Evolutionary conservation across 371 early-diverging fungal genomes (phyloP).

Genomic region (Mucor piriformis): DNA sequence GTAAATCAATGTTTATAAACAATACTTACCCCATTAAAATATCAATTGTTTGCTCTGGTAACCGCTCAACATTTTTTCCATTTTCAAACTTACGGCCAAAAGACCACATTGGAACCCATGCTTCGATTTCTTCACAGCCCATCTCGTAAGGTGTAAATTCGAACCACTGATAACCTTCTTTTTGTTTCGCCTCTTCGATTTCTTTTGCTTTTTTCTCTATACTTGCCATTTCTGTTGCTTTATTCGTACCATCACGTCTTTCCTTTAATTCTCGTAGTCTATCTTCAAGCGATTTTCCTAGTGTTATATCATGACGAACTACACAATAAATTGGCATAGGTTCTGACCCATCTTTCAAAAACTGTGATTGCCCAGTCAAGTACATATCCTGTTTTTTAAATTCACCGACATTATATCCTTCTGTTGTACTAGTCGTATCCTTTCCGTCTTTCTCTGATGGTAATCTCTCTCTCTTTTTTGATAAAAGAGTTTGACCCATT

Average conservation of each 20-base stretch:
- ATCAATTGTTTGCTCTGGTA: slow-evolving; percentile 67
- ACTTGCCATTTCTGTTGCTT: slow-evolving; percentile 2
- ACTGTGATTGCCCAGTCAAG: slow-evolving; percentile 40
- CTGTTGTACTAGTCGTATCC: slow-evolving; percentile 2
- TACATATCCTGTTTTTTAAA: slow-evolving; percentile 2
- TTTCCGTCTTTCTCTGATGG: neutral
- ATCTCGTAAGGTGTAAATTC: slow-evolving; percentile 77
- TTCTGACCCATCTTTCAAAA: slow-evolving; percentile 61
- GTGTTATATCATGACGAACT: slow-evolving; percentile 66
- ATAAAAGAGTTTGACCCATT: slow-evolving; percentile 60
- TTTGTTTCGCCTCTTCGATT: slow-evolving; percentile 14
- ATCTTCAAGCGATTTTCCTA: slow-evolving; percentile 34
- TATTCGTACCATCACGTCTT: neutral
- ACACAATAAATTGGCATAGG: slow-evolving; percentile 82
- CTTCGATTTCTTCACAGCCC: slow-evolving; percentile 71
- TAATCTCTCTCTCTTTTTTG: slow-evolving; percentile 31
- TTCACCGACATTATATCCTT: neutral
- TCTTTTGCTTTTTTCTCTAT: slow-evolving; percentile 20
- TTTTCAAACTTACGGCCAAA: slow-evolving; percentile 70
- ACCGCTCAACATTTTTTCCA: slow-evolving; percentile 55
- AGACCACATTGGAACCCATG: slow-evolving; percentile 76
- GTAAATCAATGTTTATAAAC: too few relatives aligned
- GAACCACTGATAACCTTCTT: slow-evolving; percentile 71
- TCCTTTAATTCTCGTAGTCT: slow-evolving; percentile 6
- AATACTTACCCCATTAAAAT: slow-evolving; percentile 58